Evolutionary conservation across 345 rosid species (phyloP), one percentile per base, ranked within the genome.

Genomic region (Aethionema arabicum): DNA sequence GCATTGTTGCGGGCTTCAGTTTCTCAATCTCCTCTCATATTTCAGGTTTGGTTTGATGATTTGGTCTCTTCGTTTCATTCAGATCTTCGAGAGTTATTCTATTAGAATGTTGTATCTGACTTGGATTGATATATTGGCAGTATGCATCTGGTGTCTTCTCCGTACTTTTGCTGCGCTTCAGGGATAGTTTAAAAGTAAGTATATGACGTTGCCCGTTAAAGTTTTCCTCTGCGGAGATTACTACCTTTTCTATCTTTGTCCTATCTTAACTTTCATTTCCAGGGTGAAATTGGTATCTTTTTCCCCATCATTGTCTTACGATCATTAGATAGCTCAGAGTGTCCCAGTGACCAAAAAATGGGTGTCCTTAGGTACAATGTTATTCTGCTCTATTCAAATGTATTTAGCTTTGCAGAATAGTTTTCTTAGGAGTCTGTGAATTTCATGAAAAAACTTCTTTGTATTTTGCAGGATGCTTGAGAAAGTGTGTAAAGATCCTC

Each of bases 251-350:
- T 58, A 32, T 47, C 43, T 38, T 49, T 16, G 53, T 55, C 21
- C 54, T 7, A 60, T 60, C 59, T 52, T 13, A 54, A 59, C 32
- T 56, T 57, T 52, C 40, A 32, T 61, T 78, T 72, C 63, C 82
- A 93, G 99, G 97, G 97, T 56, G 97, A 93, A 83, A 78, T 93
- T 43, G 97, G 99, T 63, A 77, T 93, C 44, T 90, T 93, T 77
- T 90, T 90, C 71, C 99, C 99, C 39, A 80, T 93, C 84, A 86
- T 93, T 59, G 79, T 93, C 74, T 76, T 93, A 65, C 86, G 96
- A 59, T 79, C 95, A 68, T 71, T 93, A 70, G 99, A 93, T 77
- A 82, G 90, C 76, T 70, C 86, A 12, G 96, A 90, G 45, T 76
- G 76, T 72, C 81, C 86, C 32, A 67, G 60, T 67, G 87, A 80